Base-by-base conservation (phyloP, 768 basidiomycete genomes). In the Clitopilus passeckerianus region DNA sequence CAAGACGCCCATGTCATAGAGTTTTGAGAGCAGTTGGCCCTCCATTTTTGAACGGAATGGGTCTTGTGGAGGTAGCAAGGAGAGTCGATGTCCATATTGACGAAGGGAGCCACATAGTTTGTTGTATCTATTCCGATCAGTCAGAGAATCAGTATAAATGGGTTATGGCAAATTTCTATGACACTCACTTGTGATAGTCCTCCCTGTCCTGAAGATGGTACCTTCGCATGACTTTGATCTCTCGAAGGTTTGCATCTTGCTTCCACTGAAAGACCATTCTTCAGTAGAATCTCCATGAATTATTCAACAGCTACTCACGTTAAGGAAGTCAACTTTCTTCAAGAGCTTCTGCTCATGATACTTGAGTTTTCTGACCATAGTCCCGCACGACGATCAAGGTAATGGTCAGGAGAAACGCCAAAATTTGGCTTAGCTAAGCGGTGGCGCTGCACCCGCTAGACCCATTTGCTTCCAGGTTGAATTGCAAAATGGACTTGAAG, bases 1-100 rank as follows among this genome's bases (percentile, higher is more conserved):
- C 60, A 99, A 82, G 57, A 98, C 86, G 59, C 96, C 97, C 80
- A 96, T 92, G 74, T 99, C 97, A 75, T 98, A 99, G 61, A 98
- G 84, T 72, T 98, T 98, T 61, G 91, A 89, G 57, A 99, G 84
- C 20, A 98, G 79, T 66, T 92, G 88, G 46, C 75, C 84, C 74
- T 99, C 91, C 85, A 91, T 92, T 58, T 87, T 84, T 5, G 86
- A 62, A 18, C 96, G 84, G 72, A 92, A 92, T 2, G 94, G 91
- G 73, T 98, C 96, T 65, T 93, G 86, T 0, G 91, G 79, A 1
- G 97, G 93, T 9, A 99, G 84, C 23, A 93, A 78, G 16, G 95
- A 88, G 52, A 98, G 69, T 20, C 93, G 86, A 74, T 98, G 94
- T 0, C 93, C 91, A 70, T 90, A 86, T 1, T 89, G 83, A 50